Evolutionary conservation across 2,329 filamentous ascomycete species (phyloP), one percentile per base, ranked within the genome.

Genomic region (Colletotrichum theobromicola): DNA sequence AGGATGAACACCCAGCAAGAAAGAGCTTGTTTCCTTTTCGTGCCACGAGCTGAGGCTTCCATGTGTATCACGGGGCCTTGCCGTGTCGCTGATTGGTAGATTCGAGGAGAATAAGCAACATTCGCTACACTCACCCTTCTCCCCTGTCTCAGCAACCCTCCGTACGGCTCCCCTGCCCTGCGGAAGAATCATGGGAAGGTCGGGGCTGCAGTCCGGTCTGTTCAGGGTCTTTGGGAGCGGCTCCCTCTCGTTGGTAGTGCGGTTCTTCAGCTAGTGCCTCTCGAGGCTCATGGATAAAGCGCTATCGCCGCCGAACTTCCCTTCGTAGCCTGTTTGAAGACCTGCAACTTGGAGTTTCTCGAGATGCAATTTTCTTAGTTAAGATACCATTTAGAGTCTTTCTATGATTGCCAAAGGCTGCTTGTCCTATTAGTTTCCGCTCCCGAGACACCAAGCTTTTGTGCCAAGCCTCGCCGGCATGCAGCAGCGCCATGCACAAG

Each of bases 401-500:
- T 16, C 5, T n/a, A 9, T 24, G 12, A 21, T 15, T 12, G 9
- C 16, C 18, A 21, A 34, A 30, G 32, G 18, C 5, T 16, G 30
- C 30, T 62, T 32, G 13, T 18, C 8, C 30, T 60, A 13, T 13
- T 24, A 21, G 57, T 32, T 8, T 4, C 30, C 12, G 18, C 57
- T 58, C 12, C 24, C 61, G 34, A 55, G 2, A 62, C 35, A 53
- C 24, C 35, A 18, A 46, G 8, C 7, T 42, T 55, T 37, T 30
- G 30, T 26, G 60, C 62, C 68, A 67, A 74, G 58, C 58, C 63
- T 69, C 64, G 73, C 69, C 63, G 73, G 70, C 69, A 72, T 75
- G 63, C 35, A 26, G 57, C 70, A 60, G 63, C 70, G 50, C 58
- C 64, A 75, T 75, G 73, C 32, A 64, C n/a, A 12, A 30, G 64